Evolutionary conservation across 2,329 filamentous ascomycete genomes (phyloP).

Genomic region (Epichloe glyceriae): DNA sequence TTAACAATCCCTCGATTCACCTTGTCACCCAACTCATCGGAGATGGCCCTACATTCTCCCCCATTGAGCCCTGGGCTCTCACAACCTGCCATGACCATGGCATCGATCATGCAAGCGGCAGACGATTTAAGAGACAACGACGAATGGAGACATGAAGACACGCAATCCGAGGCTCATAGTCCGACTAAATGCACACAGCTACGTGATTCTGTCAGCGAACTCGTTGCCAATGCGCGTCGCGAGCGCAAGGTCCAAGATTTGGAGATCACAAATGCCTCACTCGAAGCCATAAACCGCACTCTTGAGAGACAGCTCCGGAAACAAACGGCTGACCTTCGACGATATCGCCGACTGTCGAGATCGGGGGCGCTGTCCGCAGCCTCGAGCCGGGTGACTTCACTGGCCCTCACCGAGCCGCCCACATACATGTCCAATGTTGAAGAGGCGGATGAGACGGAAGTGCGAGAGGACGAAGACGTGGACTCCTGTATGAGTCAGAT

Average conservation of each 20-base stretch:
- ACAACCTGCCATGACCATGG: constrained; percentile 33
- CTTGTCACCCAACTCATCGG: constrained; percentile 19
- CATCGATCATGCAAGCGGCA: constrained; percentile 41
- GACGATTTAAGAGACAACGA: constrained; percentile 33
- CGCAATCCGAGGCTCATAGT: constrained; percentile 30
- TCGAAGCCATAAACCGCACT: constrained; percentile 89
- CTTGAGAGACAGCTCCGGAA: constrained; percentile 84
- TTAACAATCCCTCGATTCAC: constrained; percentile 21
- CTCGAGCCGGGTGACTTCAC: constrained; percentile 31
- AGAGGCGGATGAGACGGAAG: constrained; percentile 29
- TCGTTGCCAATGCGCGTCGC: constrained; percentile 75
- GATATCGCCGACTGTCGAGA: constrained; percentile 75
- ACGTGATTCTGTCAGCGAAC: constrained; percentile 54
- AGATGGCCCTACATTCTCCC: constrained; percentile 22
- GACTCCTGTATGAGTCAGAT: constrained; percentile 42
- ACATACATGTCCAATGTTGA: constrained; percentile 36
- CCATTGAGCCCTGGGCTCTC: constrained; percentile 18
- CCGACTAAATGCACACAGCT: constrained; percentile 43
- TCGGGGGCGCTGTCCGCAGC: constrained; percentile 57
- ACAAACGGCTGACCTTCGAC: constrained; percentile 75
- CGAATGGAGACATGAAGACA: constrained; percentile 16
- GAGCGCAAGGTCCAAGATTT: constrained; percentile 93
- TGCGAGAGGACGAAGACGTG: constrained; percentile 14
- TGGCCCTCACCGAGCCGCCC: constrained; percentile 28
- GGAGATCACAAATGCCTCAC: constrained; percentile 90